phyloP scores from a whole-genome alignment of 2,329 filamentous ascomycete species.

The Fusarium udum region DNA sequence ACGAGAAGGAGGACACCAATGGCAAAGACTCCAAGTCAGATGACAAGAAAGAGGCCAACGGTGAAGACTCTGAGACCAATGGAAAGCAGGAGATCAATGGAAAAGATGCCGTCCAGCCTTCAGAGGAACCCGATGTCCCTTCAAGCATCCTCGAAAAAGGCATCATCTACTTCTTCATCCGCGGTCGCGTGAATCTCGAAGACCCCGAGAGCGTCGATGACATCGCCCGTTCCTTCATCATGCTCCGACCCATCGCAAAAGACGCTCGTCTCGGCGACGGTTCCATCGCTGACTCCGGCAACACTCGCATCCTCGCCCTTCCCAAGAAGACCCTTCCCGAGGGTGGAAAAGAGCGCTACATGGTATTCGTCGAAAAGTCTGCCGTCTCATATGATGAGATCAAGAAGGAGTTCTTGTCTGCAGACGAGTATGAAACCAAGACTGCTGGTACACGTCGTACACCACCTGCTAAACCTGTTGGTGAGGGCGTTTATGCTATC shows the following conservation, averaged over 20 bases:
- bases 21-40: background rate
- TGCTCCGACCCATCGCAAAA: constrained; percentile 76
- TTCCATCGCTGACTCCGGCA: constrained; percentile 60
- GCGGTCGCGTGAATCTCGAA: constrained; percentile 77
- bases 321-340: constrained; percentile 86
- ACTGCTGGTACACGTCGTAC: constrained; percentile 74
- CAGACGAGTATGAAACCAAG: constrained; percentile 77
- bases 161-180: constrained; percentile 90
- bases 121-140: constrained; percentile 46
- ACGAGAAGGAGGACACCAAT: background rate
- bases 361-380: constrained; percentile 84
- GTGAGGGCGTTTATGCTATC: constrained; percentile 86
- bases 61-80: background rate
- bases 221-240: constrained; percentile 80
- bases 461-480: constrained; percentile 78
- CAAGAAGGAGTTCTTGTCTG: constrained; percentile 75
- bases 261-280: constrained; percentile 69
- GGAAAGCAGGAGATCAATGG: background rate
- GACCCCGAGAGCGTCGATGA: constrained; percentile 75
- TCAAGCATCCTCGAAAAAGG: constrained; percentile 82
- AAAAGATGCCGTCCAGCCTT: constrained; percentile 32
- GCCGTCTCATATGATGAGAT: constrained; percentile 72
- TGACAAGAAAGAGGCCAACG: background rate
- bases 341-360: constrained; percentile 74
- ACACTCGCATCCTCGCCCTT: constrained; percentile 77